Conservation (phyloP, 768 basidiomycete species). For the Mycena belliarum region DNA sequence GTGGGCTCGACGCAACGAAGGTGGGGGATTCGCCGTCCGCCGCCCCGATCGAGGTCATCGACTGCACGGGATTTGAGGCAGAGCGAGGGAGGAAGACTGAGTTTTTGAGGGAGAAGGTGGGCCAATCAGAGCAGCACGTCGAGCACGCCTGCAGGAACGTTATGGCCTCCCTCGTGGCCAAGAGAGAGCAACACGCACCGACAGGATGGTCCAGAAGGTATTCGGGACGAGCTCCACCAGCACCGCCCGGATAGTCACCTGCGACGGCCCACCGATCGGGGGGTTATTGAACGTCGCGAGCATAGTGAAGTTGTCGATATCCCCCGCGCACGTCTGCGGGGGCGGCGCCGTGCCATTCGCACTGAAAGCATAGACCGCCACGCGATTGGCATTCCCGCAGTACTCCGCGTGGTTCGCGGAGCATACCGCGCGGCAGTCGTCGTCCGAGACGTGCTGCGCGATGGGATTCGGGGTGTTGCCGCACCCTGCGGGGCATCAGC, state of each 20-base stretch:
- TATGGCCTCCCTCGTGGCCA: neutral
- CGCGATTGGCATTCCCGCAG: slow-evolving; percentile 41
- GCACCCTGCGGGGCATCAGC: slow-evolving; percentile 35
- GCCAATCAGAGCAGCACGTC: slow-evolving; percentile 46
- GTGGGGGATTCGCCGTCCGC: slow-evolving; percentile 43
- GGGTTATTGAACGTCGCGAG: slow-evolving; percentile 37
- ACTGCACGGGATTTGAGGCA: slow-evolving; percentile 35
- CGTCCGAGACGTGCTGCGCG: slow-evolving; percentile 39
- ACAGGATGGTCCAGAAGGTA: slow-evolving; percentile 41
- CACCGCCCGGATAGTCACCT: slow-evolving; percentile 35
- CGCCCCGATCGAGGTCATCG: slow-evolving; percentile 40
- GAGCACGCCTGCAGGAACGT: slow-evolving; percentile 35
- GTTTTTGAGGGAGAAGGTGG: slow-evolving; percentile 37
- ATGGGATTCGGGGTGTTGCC: slow-evolving; percentile 35
- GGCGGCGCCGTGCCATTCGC: slow-evolving; percentile 27
- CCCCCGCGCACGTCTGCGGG: slow-evolving; percentile 29
- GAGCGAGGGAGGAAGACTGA: slow-evolving; percentile 43
- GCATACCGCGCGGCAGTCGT: slow-evolving; percentile 44
- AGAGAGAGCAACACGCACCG: slow-evolving; percentile 29
- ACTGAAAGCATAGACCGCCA: slow-evolving; percentile 39
- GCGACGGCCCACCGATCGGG: slow-evolving; percentile 29
- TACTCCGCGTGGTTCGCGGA: slow-evolving; percentile 37
- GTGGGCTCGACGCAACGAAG: slow-evolving; percentile 46
- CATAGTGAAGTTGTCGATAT: slow-evolving; percentile 39
- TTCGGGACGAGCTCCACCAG: slow-evolving; percentile 41